phyloP scores from a whole-genome alignment of 176 grass and related monocot genomes.

The Elaeis guineensis region DNA sequence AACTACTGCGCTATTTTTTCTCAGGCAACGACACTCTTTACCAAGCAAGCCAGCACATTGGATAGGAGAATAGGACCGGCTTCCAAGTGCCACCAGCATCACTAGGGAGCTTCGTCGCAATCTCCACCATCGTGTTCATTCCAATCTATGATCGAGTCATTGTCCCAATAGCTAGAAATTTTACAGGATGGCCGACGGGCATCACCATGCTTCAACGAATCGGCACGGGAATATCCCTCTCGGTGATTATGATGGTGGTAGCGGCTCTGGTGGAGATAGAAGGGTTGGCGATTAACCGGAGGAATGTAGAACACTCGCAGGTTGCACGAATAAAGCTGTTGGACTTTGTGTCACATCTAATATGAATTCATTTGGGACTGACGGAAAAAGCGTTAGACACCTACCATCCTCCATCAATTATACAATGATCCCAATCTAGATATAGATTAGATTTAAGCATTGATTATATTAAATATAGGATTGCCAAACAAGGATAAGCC shows the following conservation, averaged over 20 bases:
- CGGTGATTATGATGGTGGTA: conserved; percentile 29
- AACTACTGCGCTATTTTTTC: conserved; percentile 54
- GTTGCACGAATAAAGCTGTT: no score
- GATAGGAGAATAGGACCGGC: conserved; percentile 31
- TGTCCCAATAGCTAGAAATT: conserved; percentile 25
- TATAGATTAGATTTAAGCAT: no score
- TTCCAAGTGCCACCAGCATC: conserved; percentile 54
- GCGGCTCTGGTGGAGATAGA: conserved; percentile 52
- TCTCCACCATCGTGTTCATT: conserved; percentile 39
- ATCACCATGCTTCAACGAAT: conserved; percentile 68
- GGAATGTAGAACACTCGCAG: no score
- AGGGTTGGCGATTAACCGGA: no score
- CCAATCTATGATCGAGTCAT: conserved; percentile 48
- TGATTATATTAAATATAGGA: no score
- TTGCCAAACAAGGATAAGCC: no score
- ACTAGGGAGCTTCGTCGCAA: conserved; percentile 42
- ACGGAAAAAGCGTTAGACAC: no score
- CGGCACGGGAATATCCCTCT: conserved; percentile 34
- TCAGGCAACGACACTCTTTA: conserved; percentile 53
- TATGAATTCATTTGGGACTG: no score
- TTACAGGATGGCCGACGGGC: conserved; percentile 31
- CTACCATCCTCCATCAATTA: no score
- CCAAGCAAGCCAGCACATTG: conserved; percentile 68
- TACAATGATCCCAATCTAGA: no score
- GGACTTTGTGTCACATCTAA: no score